Base-by-base conservation (phyloP, 768 basidiomycete species). In the Mycena amicta region DNA sequence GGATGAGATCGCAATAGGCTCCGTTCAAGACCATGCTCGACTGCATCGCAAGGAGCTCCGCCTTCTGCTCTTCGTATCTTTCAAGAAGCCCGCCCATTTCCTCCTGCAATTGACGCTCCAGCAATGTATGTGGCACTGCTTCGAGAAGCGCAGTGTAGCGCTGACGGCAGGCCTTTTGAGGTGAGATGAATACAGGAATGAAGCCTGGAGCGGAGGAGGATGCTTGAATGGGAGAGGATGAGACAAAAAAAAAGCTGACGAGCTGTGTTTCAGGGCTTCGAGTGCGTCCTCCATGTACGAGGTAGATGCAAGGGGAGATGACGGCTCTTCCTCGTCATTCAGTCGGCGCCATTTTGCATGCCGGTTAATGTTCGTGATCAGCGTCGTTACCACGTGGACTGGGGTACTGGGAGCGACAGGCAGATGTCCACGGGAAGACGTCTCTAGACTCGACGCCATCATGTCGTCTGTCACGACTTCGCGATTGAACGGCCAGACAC, bases 391-490 rank as follows among this genome's bases (percentile, higher is more conserved):
- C n/a, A 57, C 57, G 8, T 55, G 53, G 22, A 71, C 64, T 27
- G 68, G 71, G 15, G 67, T 69, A 5, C 65, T 29, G n/a, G 65
- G 67, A 18, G 30, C 58, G 13, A 75, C 30, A 18, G 65, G 62
- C 12, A 68, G 53, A 40, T 60, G 29, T 5, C 54, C 61, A 39
- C 56, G 52, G 26, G 25, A 23, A 11, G 67, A 68, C 46, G 67
- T 65, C 29, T 66, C 67, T 29, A 63, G 46, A 51, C 68, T 70
- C 16, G 64, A 57, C 18, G 64, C 68, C 59, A 70, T 56, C 67
- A 70, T 70, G 3, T 63, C 62, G 5, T 54, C 55, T 18, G 66
- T 70, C 20, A 70, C 47, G 16, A 67, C 62, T 59, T 22, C 27
- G n/a, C 53, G 66, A 50, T 69, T 54, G 52, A 63, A 67, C 47